Evolutionary conservation across 169 alveolate genomes (phyloP).

Genomic region (Neospora caninum): DNA sequence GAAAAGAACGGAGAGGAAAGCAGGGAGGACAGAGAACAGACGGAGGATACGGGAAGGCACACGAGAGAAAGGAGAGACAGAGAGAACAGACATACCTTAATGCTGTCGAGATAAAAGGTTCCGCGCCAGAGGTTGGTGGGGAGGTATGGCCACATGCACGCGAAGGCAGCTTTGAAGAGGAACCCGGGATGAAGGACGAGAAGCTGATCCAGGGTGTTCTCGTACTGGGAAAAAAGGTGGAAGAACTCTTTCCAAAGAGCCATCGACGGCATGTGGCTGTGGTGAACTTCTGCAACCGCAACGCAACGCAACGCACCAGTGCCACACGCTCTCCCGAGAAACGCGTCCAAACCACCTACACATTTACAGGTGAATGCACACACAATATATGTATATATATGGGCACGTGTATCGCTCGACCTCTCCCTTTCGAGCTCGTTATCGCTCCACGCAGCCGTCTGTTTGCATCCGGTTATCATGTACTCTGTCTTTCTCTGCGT

Average conservation of each 20-base stretch:
- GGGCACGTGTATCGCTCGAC: not conserved
- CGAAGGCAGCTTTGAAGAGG: slow-evolving; percentile 55
- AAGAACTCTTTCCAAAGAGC: slow-evolving; percentile 51
- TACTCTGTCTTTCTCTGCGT: no score
- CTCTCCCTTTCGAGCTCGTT: no score
- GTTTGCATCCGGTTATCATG: no score
- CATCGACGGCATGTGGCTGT: slow-evolving; percentile 40
- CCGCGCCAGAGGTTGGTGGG: slow-evolving; percentile 54
- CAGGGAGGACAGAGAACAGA: no score
- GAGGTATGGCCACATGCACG: slow-evolving; percentile 56
- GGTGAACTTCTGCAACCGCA: slow-evolving; percentile 40
- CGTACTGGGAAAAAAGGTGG: slow-evolving; percentile 10
- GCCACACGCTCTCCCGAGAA: not conserved
- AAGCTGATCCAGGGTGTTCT: slow-evolving; percentile 54
- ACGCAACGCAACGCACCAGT: not conserved
- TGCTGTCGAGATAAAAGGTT: slow-evolving; percentile 35
- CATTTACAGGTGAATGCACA: not conserved
- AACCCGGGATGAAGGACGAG: slow-evolving; percentile 56
- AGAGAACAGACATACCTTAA: not conserved
- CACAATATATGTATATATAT: not conserved
- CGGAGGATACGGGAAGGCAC: no score
- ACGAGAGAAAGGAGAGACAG: not conserved
- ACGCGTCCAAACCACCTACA: not conserved
- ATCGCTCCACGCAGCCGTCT: no score
- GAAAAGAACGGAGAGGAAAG: not conserved